Conservation (phyloP, 2,329 filamentous ascomycete species). For the Fusarium xylarioides region DNA sequence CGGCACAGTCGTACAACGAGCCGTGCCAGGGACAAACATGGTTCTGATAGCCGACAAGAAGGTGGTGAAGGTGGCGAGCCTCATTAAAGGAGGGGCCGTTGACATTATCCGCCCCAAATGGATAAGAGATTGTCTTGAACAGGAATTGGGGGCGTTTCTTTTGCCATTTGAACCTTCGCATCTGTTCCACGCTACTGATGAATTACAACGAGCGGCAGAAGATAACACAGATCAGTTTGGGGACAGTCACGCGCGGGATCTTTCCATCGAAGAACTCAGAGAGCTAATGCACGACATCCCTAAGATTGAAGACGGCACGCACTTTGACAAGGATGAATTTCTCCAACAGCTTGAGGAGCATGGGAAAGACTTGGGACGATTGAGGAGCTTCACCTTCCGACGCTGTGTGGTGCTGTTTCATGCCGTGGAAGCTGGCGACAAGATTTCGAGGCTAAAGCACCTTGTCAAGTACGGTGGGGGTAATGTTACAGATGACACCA, state of each 20-base stretch:
- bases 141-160: conserved; percentile 65
- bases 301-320: conserved; percentile 52
- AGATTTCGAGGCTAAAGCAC: conserved; percentile 59
- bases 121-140: conserved; percentile 83
- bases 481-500: conserved; percentile 58
- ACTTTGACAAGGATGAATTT: conserved; percentile 58
- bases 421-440: conserved; percentile 43
- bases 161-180: conserved; percentile 71
- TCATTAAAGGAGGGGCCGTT: conserved; percentile 75
- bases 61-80: conserved; percentile 81
- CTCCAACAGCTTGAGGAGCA: conserved; percentile 64
- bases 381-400: conserved; percentile 64
- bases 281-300: conserved; percentile 61
- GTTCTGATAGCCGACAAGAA: conserved; percentile 83
- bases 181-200: conserved; percentile 74
- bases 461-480: conserved; percentile 77
- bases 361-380: conserved; percentile 59
- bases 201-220: conserved; percentile 62
- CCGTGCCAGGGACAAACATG: conserved; percentile 68
- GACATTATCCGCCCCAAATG: conserved; percentile 83
- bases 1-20: conserved; percentile 79
- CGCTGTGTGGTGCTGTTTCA: conserved; percentile 55
- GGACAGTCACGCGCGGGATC: conserved; percentile 83
- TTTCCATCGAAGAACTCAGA: conserved; percentile 69
- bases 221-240: conserved; percentile 78